Conservation (phyloP, 2,329 filamentous ascomycete genomes). For the Trichoderma koningiopsis region DNA sequence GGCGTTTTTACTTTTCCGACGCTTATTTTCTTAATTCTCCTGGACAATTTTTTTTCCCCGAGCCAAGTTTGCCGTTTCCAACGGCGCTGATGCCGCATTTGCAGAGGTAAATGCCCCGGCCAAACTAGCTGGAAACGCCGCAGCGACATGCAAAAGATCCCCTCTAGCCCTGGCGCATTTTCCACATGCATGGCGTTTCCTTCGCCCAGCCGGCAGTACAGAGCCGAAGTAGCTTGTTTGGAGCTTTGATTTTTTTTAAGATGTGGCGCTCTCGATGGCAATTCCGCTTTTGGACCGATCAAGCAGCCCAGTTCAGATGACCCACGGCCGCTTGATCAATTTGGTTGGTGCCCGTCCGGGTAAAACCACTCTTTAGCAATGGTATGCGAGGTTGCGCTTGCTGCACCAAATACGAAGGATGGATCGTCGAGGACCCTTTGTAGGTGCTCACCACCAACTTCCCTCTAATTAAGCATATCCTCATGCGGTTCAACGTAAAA, state of each 20-base stretch:
- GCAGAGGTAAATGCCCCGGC: too few species aligned
- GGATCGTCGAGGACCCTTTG: background rate
- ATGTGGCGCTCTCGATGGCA: slow-evolving; percentile 23
- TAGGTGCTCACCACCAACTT: background rate
- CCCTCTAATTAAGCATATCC: background rate
- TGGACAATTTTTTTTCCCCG: background rate
- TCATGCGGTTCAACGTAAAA: background rate
- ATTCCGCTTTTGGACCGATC: slow-evolving; percentile 20
- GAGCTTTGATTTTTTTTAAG: background rate
- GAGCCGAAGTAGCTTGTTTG: background rate
- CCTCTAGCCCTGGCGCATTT: background rate
- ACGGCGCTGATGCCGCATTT: background rate
- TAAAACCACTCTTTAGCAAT: background rate
- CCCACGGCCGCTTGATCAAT: background rate
- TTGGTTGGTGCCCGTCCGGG: background rate
- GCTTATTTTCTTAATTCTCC: background rate
- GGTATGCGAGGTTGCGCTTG: background rate
- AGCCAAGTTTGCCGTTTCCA: background rate
- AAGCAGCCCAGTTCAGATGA: background rate
- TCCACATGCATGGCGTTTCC: background rate
- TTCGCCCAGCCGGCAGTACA: slow-evolving; percentile 14
- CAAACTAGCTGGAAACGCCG: background rate
- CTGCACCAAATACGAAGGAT: background rate
- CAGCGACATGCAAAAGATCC: background rate
- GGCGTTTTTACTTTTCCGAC: slow-evolving; percentile 12